Evolutionary conservation across 1,139 yeast genomes (phyloP).

Genomic region (Candida dubliniensis): DNA sequence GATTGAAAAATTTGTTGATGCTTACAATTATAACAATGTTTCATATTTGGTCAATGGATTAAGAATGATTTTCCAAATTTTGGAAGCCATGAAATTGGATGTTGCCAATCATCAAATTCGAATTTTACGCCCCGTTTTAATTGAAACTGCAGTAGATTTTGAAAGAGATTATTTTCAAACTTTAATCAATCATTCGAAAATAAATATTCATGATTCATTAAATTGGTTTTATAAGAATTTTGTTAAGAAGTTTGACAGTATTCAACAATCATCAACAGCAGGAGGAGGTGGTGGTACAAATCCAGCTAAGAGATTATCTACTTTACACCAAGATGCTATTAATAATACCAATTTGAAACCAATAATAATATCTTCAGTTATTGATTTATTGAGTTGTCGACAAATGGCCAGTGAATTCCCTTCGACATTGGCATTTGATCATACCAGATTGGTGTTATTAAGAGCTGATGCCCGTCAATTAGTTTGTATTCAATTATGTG

Average conservation of each 20-base stretch:
- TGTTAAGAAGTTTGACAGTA: constrained; percentile 8
- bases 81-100: constrained; percentile 95
- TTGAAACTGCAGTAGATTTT: constrained; percentile 89
- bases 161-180: constrained; percentile 85
- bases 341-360: constrained; percentile 30
- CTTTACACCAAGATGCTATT: neutral
- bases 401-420: constrained; percentile 85
- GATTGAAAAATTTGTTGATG: constrained; percentile 65
- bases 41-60: constrained; percentile 71
- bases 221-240: constrained; percentile 62
- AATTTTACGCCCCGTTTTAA: constrained; percentile 76
- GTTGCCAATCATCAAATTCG: constrained; percentile 94
- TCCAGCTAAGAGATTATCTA: no score
- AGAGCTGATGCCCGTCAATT: constrained; percentile 86
- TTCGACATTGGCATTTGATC: constrained; percentile 83
- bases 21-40: constrained; percentile 55
- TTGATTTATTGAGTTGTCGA: constrained; percentile 70
- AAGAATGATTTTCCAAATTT: constrained; percentile 74
- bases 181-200: constrained; percentile 63
- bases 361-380: constrained; percentile 48
- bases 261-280: constrained; percentile 2
- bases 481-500: constrained; percentile 75
- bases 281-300: neutral
- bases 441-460: constrained; percentile 70
- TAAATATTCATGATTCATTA: constrained; percentile 64